These are phyloP conservation scores for Wakefieldia striispora DNA, from an alignment of 768 basidiomycete genomes.

Conservation along the genomic window DNA sequence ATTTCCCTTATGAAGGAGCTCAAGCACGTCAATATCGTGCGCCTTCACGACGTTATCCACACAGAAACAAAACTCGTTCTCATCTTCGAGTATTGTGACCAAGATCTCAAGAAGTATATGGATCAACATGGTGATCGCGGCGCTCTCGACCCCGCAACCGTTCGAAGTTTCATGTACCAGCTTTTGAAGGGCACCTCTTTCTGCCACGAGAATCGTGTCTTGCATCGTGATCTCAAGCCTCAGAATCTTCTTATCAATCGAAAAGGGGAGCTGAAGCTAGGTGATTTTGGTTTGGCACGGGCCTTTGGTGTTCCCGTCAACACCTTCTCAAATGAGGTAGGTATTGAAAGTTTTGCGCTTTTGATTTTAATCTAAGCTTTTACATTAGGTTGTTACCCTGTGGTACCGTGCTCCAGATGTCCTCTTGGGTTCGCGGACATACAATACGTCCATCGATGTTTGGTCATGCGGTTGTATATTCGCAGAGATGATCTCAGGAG, in stretches of 20 bases:
- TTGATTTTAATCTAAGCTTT: not conserved
- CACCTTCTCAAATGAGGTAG: conserved; percentile 95
- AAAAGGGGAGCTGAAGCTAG: conserved; percentile 94
- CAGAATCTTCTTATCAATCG: conserved; percentile 98
- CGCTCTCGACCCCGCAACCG: conserved; percentile 82
- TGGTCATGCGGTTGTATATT: conserved; percentile 99
- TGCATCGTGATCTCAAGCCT: conserved; percentile 97
- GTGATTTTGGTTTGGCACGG: conserved; percentile 95
- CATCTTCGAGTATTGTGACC: conserved; percentile 98
- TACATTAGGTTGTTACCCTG: conserved; percentile 84
- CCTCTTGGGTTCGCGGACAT: conserved; percentile 92
- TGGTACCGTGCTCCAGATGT: conserved; percentile 99
- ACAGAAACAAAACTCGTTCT: conserved; percentile 97
- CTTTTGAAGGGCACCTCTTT: conserved; percentile 96
- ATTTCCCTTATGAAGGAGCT: conserved; percentile 99
- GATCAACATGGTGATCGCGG: conserved; percentile 96
- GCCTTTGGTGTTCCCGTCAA: conserved; percentile 99
- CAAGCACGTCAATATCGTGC: conserved; percentile 97
- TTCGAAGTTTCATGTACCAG: conserved; percentile 98
- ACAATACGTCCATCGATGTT: conserved; percentile 97
- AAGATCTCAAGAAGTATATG: conserved; percentile 99
- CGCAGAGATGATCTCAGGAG: conserved; percentile 98
- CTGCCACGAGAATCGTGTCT: conserved; percentile 97
- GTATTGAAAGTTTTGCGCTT: not conserved
- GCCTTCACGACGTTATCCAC: conserved; percentile 98